Evolutionary conservation across 164 flowering plant genomes (phyloP), one percentile per base, ranked within the genome.

Genomic region (Nymphaea colorata): DNA sequence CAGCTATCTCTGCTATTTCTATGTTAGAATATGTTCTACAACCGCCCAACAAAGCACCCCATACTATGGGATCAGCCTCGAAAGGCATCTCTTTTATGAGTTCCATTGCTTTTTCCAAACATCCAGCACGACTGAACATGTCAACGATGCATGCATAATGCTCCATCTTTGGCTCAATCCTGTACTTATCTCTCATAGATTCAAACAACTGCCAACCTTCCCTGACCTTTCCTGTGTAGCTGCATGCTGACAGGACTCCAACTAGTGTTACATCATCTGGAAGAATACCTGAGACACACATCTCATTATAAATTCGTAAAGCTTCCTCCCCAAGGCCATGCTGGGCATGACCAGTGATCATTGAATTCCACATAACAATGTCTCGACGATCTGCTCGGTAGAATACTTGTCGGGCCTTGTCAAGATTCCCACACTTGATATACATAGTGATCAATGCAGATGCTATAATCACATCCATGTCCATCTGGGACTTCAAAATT

Each of bases 71-170:
- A 82, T 90, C 96, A 51, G 90, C 82, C 74, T 90, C 89, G 41
- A 83, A 67, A 4, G 88, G 83, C 93, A 90, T 90, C 4, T 75
- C 69, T 47, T 80, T 64, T 3, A 86, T 84, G 61, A 86, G 65
- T 68, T 74, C 44, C 88, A 85, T 81, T 53, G 92, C 96, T 67
- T 87, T 88, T 10, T 76, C 60, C 43, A 87, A 64, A 64, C 70
- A 75, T 7, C 95, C 95, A 55, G 89, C 89, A 73, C 91, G 84
- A 59, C 94, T 90, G 53, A 88, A 89, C 71, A 90, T 72, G 79
- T 90, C 97, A 67, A 90, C 94, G 82, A 83, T 78, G 78, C 90
- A 88, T 69, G 92, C 88, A 81, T 85, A 90, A 70, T 90, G 93
- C 66, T 74, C 93, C 59, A 80, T 72, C 64, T 55, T 74, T 63